Base-by-base conservation (phyloP, 257 asterid species). In the Oldenlandia corymbosa region DNA sequence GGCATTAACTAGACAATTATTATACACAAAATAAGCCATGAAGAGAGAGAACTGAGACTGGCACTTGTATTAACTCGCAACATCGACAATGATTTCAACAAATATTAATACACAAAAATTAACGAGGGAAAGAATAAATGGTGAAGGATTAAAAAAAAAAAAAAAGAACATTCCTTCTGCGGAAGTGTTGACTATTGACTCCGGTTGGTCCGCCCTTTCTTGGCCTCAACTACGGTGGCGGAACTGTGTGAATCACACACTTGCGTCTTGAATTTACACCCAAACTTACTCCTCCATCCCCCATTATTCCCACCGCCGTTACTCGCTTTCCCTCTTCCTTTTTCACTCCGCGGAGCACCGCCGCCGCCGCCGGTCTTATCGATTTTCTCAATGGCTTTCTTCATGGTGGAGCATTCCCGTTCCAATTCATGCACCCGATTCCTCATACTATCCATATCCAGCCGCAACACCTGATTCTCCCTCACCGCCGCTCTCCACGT, bases 201-300 rank as follows among this genome's bases (percentile, higher is more conserved):
- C 62, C 80, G 84, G 54, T 57, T 69, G 58, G 61, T 64, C 71
- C 90, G 93, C 68, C 78, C 75, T 72, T 70, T 82, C 43, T 80
- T 73, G 20, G 84, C 77, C 67, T 81, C 88, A 54, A 78, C 85
- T 27, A 80, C 88, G 18, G 92, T 74, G 20, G 91, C 79, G 3
- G 85, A 83, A 28, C 82, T 85, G n/a, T 89, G 97, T 11, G 98
- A 92, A 71, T 92, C 98, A 67, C 98, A 92, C 18, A 89, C 97
- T 52, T 91, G 96, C 0, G 95, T 86, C 83, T 85, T 88, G 73
- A 88, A 88, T 66, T 91, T 91, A 79, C 98, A 91, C 67, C 95
- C 91, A 13, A 91, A 72, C 84, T 82, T 88, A 32, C 67, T 71
- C 78, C 83, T 69, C 98, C 98, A 91, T 5, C 88, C 81, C 18